These are phyloP conservation scores for Isoetes taiwanensis DNA, from an alignment of 75 land plant species.

Conservation along the genomic window DNA sequence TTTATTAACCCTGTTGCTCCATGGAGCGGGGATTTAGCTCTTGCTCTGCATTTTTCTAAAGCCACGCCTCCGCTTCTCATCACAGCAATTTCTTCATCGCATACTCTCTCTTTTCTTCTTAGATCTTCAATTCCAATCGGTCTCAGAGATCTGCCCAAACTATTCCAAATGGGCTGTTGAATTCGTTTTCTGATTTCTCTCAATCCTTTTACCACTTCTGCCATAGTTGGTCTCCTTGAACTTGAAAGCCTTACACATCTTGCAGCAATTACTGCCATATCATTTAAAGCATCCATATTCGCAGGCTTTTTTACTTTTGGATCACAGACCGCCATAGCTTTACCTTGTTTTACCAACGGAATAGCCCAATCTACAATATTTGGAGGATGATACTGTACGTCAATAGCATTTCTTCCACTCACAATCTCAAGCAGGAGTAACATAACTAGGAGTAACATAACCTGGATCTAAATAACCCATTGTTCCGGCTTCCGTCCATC, in stretches of 20 bases:
- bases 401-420: constrained; percentile 82
- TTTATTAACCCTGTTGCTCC: too few relatives aligned
- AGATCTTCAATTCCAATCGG: too few relatives aligned
- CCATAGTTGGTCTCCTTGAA: constrained; percentile 63
- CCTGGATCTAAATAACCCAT: constrained; percentile 70
- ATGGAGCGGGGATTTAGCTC: too few relatives aligned
- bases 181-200: constrained; percentile 30
- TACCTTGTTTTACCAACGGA: constrained; percentile 57
- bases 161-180: constrained; percentile 28
- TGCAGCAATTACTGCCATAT: constrained; percentile 54
- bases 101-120: too few relatives aligned
- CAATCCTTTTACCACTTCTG: constrained; percentile 52
- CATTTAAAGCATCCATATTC: constrained; percentile 39
- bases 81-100: too few relatives aligned
- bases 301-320: constrained; percentile 38
- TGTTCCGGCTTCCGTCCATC: too few relatives aligned
- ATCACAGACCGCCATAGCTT: constrained; percentile 42
- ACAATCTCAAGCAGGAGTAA: constrained; percentile 77
- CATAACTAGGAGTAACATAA: constrained; percentile 62
- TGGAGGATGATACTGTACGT: constrained; percentile 55
- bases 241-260: constrained; percentile 52
- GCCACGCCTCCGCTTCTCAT: too few relatives aligned
- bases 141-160: too few relatives aligned
- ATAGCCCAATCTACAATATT: constrained; percentile 82
- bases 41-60: too few relatives aligned